Evolutionary conservation across 768 basidiomycete species (phyloP), one percentile per base, ranked within the genome.

Genomic region (Pulveroboletus ravenelii): DNA sequence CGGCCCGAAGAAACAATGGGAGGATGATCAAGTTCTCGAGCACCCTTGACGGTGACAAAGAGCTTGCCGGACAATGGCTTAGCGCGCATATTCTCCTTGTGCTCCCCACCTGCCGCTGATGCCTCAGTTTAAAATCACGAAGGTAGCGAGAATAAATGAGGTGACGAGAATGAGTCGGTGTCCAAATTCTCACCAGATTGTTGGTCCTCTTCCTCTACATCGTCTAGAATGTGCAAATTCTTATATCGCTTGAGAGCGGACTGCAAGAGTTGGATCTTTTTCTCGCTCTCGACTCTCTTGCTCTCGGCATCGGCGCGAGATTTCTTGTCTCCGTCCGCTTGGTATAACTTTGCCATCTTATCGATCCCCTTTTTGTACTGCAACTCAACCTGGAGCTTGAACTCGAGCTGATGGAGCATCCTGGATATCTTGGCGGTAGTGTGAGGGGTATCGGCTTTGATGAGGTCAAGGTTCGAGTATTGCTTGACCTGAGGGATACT

Each of bases 341-440:
- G 85, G 68, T 97, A 97, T 30, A 97, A 78, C 70, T 89, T 94
- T 34, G 87, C 89, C 96, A 99, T 99, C 76, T 97, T 97, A 72
- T 98, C 94, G 56, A 97, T 96, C 37, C 96, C 96, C 67, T 86
- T 81, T 77, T 94, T 95, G 77, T 97, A 97, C 72, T 98, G 93
- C 74, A 88, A 82, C 72, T 99, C 96, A 56, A 99, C 92, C 69
- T 95, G 91, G 48, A 97, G 84, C 74, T 99, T 99, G 81, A 97
- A 99, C 71, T 98, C 94, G 54, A 99, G 85, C 70, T 97, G 94
- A 70, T 97, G 94, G 44, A 98, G 82, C 94, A 98, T 97, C 59
- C 83, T 83, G 37, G 93, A 90, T 67, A 99, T 98, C 76, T 95
- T 98, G 59, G 90, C 87, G 2, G 94, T 87, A 17, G 93, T 93